These are phyloP conservation scores for Porodaedalea pini DNA, from an alignment of 1,284 basidiomycete genomes.

Conservation along the genomic window DNA sequence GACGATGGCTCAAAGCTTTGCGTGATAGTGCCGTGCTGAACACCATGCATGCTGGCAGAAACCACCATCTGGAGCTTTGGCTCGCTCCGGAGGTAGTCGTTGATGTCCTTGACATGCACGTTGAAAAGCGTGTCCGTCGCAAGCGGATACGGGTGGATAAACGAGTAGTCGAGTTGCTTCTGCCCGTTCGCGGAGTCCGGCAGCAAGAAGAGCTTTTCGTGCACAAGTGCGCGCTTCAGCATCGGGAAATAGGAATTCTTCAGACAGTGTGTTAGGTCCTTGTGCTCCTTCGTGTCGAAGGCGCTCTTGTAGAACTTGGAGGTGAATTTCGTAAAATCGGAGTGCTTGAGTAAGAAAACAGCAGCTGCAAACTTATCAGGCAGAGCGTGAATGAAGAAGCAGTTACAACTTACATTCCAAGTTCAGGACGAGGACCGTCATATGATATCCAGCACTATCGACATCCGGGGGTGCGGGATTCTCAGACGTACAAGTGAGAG, in stretches of 20 bases:
- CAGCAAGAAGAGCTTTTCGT: constrained; percentile 16
- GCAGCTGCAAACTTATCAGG: constrained; percentile 11
- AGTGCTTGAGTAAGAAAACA: constrained; percentile 12
- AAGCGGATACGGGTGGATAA: constrained; percentile 11
- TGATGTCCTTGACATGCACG: constrained; percentile 30
- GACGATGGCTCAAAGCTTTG: constrained; percentile 27
- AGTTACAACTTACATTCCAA: no score
- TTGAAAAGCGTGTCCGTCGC: constrained; percentile 26
- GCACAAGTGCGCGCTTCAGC: constrained; percentile 16
- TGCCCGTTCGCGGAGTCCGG: constrained; percentile 21
- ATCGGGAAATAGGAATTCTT: constrained; percentile 14
- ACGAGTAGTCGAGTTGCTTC: constrained; percentile 23
- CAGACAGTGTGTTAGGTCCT: constrained; percentile 14
- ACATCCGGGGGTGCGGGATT: no score
- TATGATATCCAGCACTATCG: no score
- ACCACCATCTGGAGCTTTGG: constrained; percentile 34
- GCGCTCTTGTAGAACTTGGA: neutral
- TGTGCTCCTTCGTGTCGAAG: constrained; percentile 1
- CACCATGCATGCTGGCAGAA: constrained; percentile 21
- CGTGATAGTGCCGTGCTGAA: constrained; percentile 20
- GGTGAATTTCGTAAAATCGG: constrained; percentile 1
- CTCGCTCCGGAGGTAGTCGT: constrained; percentile 29
- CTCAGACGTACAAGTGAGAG: no score
- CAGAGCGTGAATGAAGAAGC: no score
- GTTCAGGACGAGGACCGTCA: no score